Evolutionary conservation across 768 basidiomycete species (phyloP), one percentile per base, ranked within the genome.

Genomic region (Tulasnella sp.): DNA sequence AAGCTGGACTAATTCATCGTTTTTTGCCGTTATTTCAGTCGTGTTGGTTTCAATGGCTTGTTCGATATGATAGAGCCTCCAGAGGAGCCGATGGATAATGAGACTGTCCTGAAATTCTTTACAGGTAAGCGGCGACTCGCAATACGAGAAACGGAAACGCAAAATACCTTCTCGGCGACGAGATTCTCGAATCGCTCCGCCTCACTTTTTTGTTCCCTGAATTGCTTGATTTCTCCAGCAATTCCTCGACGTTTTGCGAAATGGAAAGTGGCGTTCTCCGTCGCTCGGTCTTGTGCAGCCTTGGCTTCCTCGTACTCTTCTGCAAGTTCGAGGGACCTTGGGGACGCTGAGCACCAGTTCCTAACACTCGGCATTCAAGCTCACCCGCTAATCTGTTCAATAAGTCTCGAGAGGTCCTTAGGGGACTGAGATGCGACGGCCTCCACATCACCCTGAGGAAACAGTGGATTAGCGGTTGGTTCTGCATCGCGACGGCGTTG

Each of bases 361-460:
- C 26, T 55, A 29, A 35, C 3, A 32, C 6, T 18, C 35, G 55
- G 29, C 29, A 32, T 20, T 11, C 29, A 16, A 42, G 79, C 84
- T 76, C 73, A 86, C 85, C 97, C 97, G 79, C 92, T 93, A 79
- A 99, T 98, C 83, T 98, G 95, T 81, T 99, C 98, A 70, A 99
- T 93, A 42, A 99, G 91, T 23, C 90, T 89, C 0, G 96, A 88
- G 29, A 99, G 90, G 81, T 97, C 96, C 78, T 91, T 91, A 20
- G 98, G 90, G 0, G 93, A 95, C 81, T 99, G 98, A 2, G 94
- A 93, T 0, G 98, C 98, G 44, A 99, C 94, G 2, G 95, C 94
- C 85, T 99, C 98, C 42, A 99, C 98, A 83, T 99, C 98, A 74
- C 98, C 98, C 82, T 80, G 48, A 18, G 3, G 16, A 32, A 44